These are phyloP conservation scores for Psilocybe azurescens DNA, from an alignment of 768 basidiomycete species.

Conservation along the genomic window DNA sequence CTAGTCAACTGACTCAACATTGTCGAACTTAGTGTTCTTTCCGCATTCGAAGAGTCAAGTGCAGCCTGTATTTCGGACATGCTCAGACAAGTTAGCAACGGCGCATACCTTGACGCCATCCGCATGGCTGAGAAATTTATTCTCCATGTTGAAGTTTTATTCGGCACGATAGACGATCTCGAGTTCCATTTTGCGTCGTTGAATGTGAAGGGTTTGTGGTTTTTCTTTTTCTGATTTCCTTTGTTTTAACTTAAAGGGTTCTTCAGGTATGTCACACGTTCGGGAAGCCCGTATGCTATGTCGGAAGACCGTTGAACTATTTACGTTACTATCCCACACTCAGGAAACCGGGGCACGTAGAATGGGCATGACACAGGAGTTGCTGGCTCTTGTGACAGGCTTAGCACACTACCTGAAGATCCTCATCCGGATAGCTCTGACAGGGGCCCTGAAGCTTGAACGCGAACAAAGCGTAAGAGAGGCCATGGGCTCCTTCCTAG, in stretches of 20 bases:
- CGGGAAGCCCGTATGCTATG: slow-evolving; percentile 98
- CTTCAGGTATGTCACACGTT: slow-evolving; percentile 93
- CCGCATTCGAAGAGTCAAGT: slow-evolving; percentile 98
- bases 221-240: background rate
- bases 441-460: slow-evolving; percentile 94
- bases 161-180: slow-evolving; percentile 96
- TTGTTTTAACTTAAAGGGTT: slow-evolving; percentile 1
- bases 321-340: slow-evolving; percentile 94
- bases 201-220: slow-evolving; percentile 79
- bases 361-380: slow-evolving; percentile 97
- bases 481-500: slow-evolving; percentile 89
- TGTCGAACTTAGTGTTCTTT: slow-evolving; percentile 69
- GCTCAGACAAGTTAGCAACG: slow-evolving; percentile 96
- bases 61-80: slow-evolving; percentile 99
- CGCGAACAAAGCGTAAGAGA: slow-evolving; percentile 83
- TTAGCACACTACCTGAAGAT: slow-evolving; percentile 99
- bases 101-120: slow-evolving; percentile 95
- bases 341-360: slow-evolving; percentile 90
- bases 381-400: slow-evolving; percentile 97
- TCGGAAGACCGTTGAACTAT: slow-evolving; percentile 98
- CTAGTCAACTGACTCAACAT: slow-evolving; percentile 10
- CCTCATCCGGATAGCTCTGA: slow-evolving; percentile 96
- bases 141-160: slow-evolving; percentile 96
- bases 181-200: slow-evolving; percentile 85
- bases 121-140: slow-evolving; percentile 99